Conservation (phyloP, 2,329 filamentous ascomycete genomes). For the Fusarium staphyleae region DNA sequence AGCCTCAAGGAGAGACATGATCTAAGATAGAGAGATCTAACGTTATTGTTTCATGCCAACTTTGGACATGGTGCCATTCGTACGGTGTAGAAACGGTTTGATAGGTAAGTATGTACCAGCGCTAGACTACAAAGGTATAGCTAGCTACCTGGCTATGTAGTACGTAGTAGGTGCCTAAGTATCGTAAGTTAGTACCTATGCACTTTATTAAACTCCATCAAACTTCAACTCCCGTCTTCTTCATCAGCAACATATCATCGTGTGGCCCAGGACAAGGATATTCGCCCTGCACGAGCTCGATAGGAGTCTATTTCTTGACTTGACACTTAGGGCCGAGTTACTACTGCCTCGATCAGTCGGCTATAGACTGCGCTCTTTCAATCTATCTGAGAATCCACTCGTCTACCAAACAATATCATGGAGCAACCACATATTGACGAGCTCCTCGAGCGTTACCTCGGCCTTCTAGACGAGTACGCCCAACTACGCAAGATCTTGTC, state of each 20-base stretch:
- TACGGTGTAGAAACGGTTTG: no score
- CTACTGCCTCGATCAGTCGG: background rate
- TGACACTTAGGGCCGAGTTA: no score
- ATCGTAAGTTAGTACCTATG: no score
- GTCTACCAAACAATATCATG: constrained; percentile 17
- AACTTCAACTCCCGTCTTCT: constrained; percentile 7
- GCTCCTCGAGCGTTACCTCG: constrained; percentile 71
- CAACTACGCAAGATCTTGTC: constrained; percentile 62
- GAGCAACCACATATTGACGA: constrained; percentile 60
- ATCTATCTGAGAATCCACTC: background rate
- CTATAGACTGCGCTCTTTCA: background rate
- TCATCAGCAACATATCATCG: background rate
- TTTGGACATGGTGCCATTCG: background rate
- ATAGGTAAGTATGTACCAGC: constrained; percentile 9
- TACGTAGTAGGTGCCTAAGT: no score
- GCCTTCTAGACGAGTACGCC: constrained; percentile 71
- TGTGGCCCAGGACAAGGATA: background rate
- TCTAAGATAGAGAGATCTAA: no score
- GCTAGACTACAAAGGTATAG: constrained; percentile 30
- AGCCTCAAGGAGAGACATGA: background rate
- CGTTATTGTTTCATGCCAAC: background rate
- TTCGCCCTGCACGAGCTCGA: no score
- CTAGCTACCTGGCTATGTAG: no score
- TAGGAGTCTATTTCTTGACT: no score
- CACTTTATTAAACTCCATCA: background rate